phyloP scores from a whole-genome alignment of 768 basidiomycete species.

The Cystobasidium tubakii region DNA sequence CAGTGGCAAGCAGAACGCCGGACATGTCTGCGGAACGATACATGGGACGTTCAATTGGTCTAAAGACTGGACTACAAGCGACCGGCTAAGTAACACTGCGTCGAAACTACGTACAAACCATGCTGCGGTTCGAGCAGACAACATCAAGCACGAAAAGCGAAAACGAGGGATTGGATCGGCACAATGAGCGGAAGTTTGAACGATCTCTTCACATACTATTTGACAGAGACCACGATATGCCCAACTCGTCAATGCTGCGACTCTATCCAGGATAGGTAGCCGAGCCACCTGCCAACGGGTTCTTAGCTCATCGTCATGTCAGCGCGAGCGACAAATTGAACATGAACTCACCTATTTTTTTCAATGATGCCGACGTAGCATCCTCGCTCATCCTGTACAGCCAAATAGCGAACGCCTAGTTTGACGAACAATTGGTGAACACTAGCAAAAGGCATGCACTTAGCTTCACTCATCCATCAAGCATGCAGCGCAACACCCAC shows the following conservation, averaged over 20 bases:
- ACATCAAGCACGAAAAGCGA: too few relatives aligned
- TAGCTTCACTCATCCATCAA: neutral
- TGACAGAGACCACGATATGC: too few relatives aligned
- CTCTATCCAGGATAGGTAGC: conserved; percentile 21
- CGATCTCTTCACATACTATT: too few relatives aligned
- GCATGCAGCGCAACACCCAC: neutral
- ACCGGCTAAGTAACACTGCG: too few relatives aligned
- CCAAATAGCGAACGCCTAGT: conserved; percentile 81
- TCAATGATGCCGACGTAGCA: conserved; percentile 83
- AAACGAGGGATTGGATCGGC: too few relatives aligned
- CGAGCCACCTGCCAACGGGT: conserved; percentile 24
- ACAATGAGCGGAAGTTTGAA: too few relatives aligned
- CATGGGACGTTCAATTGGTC: neutral
- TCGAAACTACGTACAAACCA: too few relatives aligned
- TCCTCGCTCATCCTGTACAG: conserved; percentile 75
- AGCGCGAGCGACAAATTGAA: too few relatives aligned
- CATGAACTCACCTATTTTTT: conserved; percentile 79
- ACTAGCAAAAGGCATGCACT: neutral
- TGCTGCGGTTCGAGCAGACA: too few relatives aligned
- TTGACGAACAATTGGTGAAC: conserved; percentile 91
- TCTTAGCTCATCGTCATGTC: too few relatives aligned
- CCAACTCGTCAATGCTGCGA: neutral
- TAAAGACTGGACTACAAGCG: too few relatives aligned
- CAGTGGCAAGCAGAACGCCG: neutral
- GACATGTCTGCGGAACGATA: neutral